Base-by-base conservation (phyloP, 768 basidiomycete genomes). In the Lactarius quietus region DNA sequence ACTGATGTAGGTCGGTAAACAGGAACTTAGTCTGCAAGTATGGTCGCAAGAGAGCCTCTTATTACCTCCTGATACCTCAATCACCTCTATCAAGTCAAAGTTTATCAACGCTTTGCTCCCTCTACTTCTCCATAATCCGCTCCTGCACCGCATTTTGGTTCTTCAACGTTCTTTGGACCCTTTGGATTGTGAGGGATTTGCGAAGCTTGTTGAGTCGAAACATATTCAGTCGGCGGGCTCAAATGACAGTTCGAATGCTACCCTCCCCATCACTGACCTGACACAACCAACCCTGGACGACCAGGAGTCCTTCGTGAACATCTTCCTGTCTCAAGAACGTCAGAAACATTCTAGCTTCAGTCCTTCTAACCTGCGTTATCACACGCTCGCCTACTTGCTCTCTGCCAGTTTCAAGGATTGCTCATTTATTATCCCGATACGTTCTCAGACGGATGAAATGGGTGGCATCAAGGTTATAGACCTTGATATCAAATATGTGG, bases 361-460 rank as follows among this genome's bases (percentile, higher is more conserved):
- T 41, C 74, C 78, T 28, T 73, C 77, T 28, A 73, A 85, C 65
- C 75, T 91, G 57, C 82, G 84, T 45, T 83, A 89, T 69, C 84
- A 89, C 68, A 72, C 87, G 48, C 76, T 91, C 55, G 88, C 91
- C 9, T 92, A 92, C 74, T 78, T 94, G 26, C 86, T 98, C 59
- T 93, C 93, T 6, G 93, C 93, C 29, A 91, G 92, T 7, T 94
- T 99, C 82, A 99, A 99, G 74, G 96, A 99, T 75, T 99, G 96
- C 77, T 97, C 95, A 0, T 64, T 90, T 60, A 84, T 90, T 61
- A 66, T 88, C 41, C 77, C 79, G 26, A 66, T 78, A 31, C 59
- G 12, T 20, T 28, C 71, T 78, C 55, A 75, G 83, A 65, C 65
- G 78, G 48, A 61, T 17, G 57, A 68, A 31, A 63, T 70, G 41